These are phyloP conservation scores for Arthrobotrys iridis DNA, from an alignment of 2,329 filamentous ascomycete species.

Conservation along the genomic window DNA sequence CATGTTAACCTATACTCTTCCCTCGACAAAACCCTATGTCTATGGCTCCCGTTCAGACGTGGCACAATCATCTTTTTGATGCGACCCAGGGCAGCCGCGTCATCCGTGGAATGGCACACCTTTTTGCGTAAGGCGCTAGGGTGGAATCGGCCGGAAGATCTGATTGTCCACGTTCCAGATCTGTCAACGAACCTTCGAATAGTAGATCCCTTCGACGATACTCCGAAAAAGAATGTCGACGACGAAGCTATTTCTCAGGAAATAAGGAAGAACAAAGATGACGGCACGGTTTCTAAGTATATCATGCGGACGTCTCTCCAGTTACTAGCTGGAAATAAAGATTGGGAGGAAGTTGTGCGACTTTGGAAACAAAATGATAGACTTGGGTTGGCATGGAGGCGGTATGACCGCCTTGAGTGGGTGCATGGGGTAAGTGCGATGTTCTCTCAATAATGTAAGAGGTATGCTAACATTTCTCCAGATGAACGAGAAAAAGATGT, in stretches of 20 bases:
- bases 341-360: conserved; percentile 70
- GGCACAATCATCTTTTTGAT: conserved; percentile 72
- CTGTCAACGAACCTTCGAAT: conserved; percentile 70
- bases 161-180: conserved; percentile 72
- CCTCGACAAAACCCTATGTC: conserved; percentile 73
- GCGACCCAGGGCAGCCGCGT: conserved; percentile 70
- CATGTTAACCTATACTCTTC: conserved; percentile 73
- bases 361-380: conserved; percentile 69
- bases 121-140: conserved; percentile 71
- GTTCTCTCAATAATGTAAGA: neutral
- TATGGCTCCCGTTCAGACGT: conserved; percentile 68
- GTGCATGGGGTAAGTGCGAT: conserved; percentile 65
- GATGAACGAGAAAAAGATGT: conserved; percentile 74
- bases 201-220: conserved; percentile 68
- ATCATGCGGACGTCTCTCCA: conserved; percentile 70
- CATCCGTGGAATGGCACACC: conserved; percentile 75
- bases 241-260: conserved; percentile 62
- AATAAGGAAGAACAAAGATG: conserved; percentile 62
- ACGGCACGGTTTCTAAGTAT: conserved; percentile 67
- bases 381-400: conserved; percentile 74
- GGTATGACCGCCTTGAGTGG: conserved; percentile 76
- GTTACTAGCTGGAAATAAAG: conserved; percentile 68
- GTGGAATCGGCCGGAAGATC: conserved; percentile 67
- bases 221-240: conserved; percentile 61
- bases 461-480: conserved; percentile 6